Base-by-base conservation (phyloP, 2,329 filamentous ascomycete genomes). In the Pyrenophora seminiperda region DNA sequence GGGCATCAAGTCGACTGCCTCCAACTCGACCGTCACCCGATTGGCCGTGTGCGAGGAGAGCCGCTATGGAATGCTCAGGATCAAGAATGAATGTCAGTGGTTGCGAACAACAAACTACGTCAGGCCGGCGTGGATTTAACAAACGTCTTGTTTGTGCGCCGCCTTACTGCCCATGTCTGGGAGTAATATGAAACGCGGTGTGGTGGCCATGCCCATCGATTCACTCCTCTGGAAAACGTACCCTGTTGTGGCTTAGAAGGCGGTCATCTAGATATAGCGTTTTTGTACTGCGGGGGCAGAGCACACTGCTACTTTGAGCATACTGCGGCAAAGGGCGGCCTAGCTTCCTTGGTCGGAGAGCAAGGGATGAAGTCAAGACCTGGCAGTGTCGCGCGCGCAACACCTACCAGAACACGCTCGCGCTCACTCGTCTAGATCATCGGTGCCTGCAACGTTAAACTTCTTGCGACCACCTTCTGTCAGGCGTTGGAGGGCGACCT, bases 401-500 rank as follows among this genome's bases (percentile, higher is more conserved):
- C 53, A 58, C 58, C 58, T 65, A 63, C 59, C 56, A 58, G 60
- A 60, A 65, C 59, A 65, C 60, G 58, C 57, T 63, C 56, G 62
- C 58, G 56, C 56, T 70, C 65, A 64, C 38, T 73, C 72, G 56
- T 74, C 71, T 68, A 72, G 66, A 60, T 90, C 83, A 68, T 89
- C 85, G 73, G 77, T 78, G 79, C 77, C 81, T 75, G 80, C 88
- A 77, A 96, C 87, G 77, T 87, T 92, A 78, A 97, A 91, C 80
- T 90, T 96, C 76, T 88, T 91, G 68, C 92, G 85, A 65, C 89
- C 89, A 69, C 83, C 83, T 65, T 88, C 89, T 58, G 89, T 93
- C 69, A 97, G 86, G 73, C 91, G 87, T 76, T 96, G 91, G 68
- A 96, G 79, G 64, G 90, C 89, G 67, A 97, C 88, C 77, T 92